Percentiles rank a stretch among this genome's conserved stretches.
phyloP scores from a whole-genome alignment of 2,329 filamentous ascomycete species.

The Xylaria sp. region DNA sequence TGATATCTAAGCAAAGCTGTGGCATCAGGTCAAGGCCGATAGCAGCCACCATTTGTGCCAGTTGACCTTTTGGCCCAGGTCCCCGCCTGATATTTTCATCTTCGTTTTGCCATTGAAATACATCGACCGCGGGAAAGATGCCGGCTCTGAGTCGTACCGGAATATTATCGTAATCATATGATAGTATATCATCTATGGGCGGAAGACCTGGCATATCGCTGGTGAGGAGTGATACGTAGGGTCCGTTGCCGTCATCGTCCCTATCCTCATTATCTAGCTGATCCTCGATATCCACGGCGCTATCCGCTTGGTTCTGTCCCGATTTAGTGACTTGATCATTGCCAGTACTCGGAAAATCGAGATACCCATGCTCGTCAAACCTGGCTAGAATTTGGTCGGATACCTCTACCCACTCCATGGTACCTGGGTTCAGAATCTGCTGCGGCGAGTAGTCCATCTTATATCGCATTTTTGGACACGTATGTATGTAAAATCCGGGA shows the following conservation, averaged over 20 bases:
- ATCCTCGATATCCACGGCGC: background rate
- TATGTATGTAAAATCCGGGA: conserved; percentile 81
- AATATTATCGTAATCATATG: conserved; percentile 64
- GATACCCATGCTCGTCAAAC: conserved; percentile 63
- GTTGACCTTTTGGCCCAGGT: conserved; percentile 59
- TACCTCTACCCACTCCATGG: conserved; percentile 65
- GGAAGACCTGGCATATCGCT: conserved; percentile 72
- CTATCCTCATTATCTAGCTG: conserved; percentile 14
- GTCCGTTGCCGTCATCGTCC: conserved; percentile 25
- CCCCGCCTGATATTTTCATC: conserved; percentile 51
- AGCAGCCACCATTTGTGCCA: conserved; percentile 71
- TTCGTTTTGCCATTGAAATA: conserved; percentile 62
- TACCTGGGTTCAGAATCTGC: conserved; percentile 73
- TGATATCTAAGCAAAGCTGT: conserved; percentile 61
- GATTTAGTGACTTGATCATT: background rate
- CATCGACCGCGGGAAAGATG: conserved; percentile 38
- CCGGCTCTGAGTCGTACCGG: conserved; percentile 53
- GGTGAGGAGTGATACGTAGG: conserved; percentile 55
- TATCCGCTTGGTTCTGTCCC: background rate
- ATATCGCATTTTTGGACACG: conserved; percentile 82
- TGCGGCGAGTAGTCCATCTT: conserved; percentile 81
- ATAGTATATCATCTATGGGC: conserved; percentile 57
- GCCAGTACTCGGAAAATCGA: conserved; percentile 43
- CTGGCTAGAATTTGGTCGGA: conserved; percentile 56
- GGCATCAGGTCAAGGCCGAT: conserved; percentile 65